These are phyloP conservation scores for Furcasterigmium furcatum DNA, from an alignment of 2,329 filamentous ascomycete species.

Conservation along the genomic window DNA sequence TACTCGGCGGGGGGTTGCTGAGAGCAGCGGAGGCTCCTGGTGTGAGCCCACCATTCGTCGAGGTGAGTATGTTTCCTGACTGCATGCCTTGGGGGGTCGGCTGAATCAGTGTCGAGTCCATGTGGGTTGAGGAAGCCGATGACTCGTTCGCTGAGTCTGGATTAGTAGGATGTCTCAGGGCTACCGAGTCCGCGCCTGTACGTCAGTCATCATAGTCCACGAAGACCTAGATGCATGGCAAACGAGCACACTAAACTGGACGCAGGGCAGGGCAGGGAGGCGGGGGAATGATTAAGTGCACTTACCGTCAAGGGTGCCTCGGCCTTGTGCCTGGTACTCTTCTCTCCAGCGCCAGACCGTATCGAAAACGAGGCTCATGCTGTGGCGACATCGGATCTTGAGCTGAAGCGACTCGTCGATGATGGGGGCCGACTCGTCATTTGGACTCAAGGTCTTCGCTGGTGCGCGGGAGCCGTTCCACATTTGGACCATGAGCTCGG, in stretches of 20 bases:
- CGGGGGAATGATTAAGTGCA: slow-evolving; percentile 18
- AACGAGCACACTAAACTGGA: slow-evolving; percentile 6
- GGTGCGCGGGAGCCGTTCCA: slow-evolving; percentile 69
- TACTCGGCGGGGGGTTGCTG: neutral
- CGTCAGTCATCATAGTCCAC: slow-evolving; percentile 17
- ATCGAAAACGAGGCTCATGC: slow-evolving; percentile 82
- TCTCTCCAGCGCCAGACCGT: slow-evolving; percentile 84
- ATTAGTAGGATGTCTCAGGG: slow-evolving; percentile 82
- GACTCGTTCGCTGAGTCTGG: slow-evolving; percentile 76
- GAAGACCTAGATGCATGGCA: slow-evolving; percentile 13
- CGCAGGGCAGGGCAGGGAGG: neutral
- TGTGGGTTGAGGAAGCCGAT: slow-evolving; percentile 63
- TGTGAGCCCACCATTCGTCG: slow-evolving; percentile 49
- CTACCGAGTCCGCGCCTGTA: slow-evolving; percentile 33
- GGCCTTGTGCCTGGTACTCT: slow-evolving; percentile 69
- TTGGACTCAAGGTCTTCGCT: slow-evolving; percentile 35
- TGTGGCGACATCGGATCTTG: slow-evolving; percentile 79
- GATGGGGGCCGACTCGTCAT: slow-evolving; percentile 44
- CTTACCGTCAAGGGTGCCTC: slow-evolving; percentile 69
- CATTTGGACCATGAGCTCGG: slow-evolving; percentile 83
- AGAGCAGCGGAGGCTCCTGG: slow-evolving; percentile 40
- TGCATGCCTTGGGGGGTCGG: slow-evolving; percentile 33
- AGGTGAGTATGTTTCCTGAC: slow-evolving; percentile 36
- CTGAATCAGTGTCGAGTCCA: slow-evolving; percentile 57
- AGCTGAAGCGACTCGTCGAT: slow-evolving; percentile 73